A percentile compares a stretch with the other conserved stretches of the same genome.
phyloP scores from a whole-genome alignment of 1,284 basidiomycete genomes.

The Hemileia vastatrix region DNA sequence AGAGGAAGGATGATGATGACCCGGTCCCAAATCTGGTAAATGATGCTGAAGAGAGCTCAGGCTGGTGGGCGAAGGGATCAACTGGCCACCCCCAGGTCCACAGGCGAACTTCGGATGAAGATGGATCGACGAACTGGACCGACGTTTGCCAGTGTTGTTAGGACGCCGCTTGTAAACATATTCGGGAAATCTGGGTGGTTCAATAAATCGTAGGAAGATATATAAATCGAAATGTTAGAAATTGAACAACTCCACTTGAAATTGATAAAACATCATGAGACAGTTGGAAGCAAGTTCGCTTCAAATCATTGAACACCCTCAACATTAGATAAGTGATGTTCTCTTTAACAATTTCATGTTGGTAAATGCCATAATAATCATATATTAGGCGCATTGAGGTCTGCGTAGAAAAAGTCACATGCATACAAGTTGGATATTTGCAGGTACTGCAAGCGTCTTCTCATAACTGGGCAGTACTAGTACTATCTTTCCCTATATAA shows the following conservation, averaged over 20 bases:
- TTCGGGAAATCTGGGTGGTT: slow-evolving; percentile 8
- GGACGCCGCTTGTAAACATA: slow-evolving; percentile 22
- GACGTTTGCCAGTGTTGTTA: slow-evolving; percentile 22
- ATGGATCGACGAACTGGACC: slow-evolving; percentile 13
- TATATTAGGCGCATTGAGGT: no score
- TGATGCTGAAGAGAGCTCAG: slow-evolving; percentile 7
- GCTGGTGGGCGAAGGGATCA: not conserved
- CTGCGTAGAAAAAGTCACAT: no score
- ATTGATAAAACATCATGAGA: not conserved
- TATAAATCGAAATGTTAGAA: not conserved
- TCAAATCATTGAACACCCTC: not conserved
- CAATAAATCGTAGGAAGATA: not conserved
- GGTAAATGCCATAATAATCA: no score
- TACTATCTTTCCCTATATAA: no score
- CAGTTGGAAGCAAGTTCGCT: not conserved
- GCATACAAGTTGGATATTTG: no score
- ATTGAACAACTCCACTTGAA: not conserved
- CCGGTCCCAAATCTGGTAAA: no score
- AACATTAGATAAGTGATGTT: not conserved
- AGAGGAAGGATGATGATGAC: slow-evolving; percentile 14
- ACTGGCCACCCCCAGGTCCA: not conserved
- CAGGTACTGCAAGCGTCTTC: no score
- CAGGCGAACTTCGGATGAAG: slow-evolving; percentile 10
- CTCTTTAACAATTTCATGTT: no score
- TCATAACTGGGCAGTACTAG: no score